Base-by-base conservation (phyloP, 2,329 filamentous ascomycete species). In the Fusarium irregulare region DNA sequence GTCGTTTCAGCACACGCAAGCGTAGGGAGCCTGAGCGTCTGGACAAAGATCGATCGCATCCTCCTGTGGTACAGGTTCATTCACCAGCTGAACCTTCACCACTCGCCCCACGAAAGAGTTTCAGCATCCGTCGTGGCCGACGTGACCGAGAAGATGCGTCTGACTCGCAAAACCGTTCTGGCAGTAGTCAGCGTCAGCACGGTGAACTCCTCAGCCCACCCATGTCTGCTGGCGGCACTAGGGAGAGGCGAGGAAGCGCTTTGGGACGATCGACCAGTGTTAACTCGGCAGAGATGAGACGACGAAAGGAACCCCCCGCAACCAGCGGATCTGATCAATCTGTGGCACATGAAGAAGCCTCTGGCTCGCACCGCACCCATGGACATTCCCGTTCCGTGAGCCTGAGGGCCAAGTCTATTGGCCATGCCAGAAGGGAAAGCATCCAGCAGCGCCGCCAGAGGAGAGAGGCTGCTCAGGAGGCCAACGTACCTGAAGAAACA, bases 191-290 rank as follows among this genome's bases (percentile, higher is more conserved):
- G 75, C 88, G 90, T 34, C 92, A 94, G 63, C 91, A 94, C 71
- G 89, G 91, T 64, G 93, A 95, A 64, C 85, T 97, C 16, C 86
- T 97, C 14, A 91, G 91, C 63, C 92, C 93, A 1, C 92, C 92
- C 2, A 80, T 86, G 68, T 88, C 90, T 9, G 85, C 87, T 21
- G 90, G 89, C 41, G 87, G 81, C 28, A 75, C 79, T 56, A 82
- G 82, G 50, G 84, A 89, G 21, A 86, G 88, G 56, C 89, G 88
- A 49, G 92, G 92, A 72, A 76, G 73, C 48, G 90, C 89, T 12
- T 83, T 98, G 20, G 93, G 93, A 37, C 88, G 95, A 67, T 97
- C 94, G 9, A 94, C 95, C 11, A 98, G 94, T 76, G 94, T 98
- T 57, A 97, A 94, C 76, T 96, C 93, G 3, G 93, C 91, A 28